Evolutionary conservation across 192 early-diverging fungal genomes (phyloP), one percentile per base, ranked within the genome.

Genomic region (Podochytrium sp.): DNA sequence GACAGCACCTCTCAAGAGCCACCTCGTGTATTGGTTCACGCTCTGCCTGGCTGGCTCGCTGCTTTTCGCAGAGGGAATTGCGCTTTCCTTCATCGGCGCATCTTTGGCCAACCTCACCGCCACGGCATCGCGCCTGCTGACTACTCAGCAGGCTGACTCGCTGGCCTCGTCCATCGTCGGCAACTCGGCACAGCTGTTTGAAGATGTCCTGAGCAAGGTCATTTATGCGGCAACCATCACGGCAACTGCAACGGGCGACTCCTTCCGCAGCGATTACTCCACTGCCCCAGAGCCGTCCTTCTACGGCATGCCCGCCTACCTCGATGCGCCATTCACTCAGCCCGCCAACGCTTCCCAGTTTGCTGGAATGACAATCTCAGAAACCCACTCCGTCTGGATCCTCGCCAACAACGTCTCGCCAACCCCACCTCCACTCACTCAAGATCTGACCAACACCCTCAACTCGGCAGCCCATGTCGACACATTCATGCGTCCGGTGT

Each of bases 331-430:
- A 10, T 18, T 56, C 32, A 3, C 29, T 4, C 76, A 73, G 27
- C 52, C 70, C 3, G 30, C 33, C 3, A 49, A 30, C 66, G 42
- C 40, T 27, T 23, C 18, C 55, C n/a, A 77, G 39, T 71, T 57
- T 35, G 18, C 55, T 23, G 30, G 25, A 18, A 52, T 53, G 52
- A 65, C 47, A 27, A 68, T 78, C 51, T 68, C 62, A 2, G 39
- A 71, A 25, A 43, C 63, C 6, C 76, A 78, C 72, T 74, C 71
- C 5, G 57, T 74, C 43, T 78, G 71, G 62, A 73, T 71, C 30
- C 23, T 71, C 12, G 51, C 63, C 34, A 63, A 56, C 35, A 39
- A 43, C n/a, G 35, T 53, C n/a, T 56, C 74, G 3, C 23, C 32
- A 3, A 49, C 69, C 14, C 75, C 78, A 25, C 70, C 78, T 23